Base-by-base conservation (phyloP, 352 stramenopile species). In the Albugo candida region DNA sequence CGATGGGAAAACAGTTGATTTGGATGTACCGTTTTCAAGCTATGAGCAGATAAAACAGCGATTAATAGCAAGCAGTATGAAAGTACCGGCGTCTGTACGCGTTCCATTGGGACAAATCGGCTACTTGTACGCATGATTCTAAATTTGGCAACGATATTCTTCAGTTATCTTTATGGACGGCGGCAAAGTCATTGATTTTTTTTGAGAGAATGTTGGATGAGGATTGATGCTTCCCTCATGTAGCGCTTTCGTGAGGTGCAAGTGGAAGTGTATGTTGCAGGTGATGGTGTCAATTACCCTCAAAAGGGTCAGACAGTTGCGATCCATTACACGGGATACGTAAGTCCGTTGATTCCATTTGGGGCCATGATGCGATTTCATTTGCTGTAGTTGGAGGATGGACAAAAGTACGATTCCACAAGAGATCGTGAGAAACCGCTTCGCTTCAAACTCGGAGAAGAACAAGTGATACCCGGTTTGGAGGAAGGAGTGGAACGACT, bases 271-370 rank as follows among this genome's bases (percentile, higher is more conserved):
- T 91, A 92, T 52, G 67, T 85, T 10, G 81, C 80, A 1, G 83
- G 83, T n/a, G 80, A 94, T 58, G 81, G 81, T 5, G 72, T 92
- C 54, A 93, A 89, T 52, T 94, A 93, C 56, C 81, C 81, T 12
- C 83, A 71, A 37, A 85, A 83, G 53, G 81, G 81, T 8, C 72
- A 92, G 31, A 89, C 69, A 19, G 80, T 93, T 10, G 67, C 83
- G 12, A 61, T 94, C 14, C 81, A 94, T 62, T 94, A 93, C 60
- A 93, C 63, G 0, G 79, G 69, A 47, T 94, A 87, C 46, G 66
- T 93, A 59, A 40, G 75, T 57, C 0, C 8, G 38, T 5, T 8
- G 8, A 24, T 41, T 8, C 20, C 3, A 19, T 43, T 43, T 43
- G 17, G 8, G 3, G 17, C 38, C 3, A 19, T 24, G 13, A 27